phyloP scores from a whole-genome alignment of 495 filamentous ascomycete species.

The Pyrenula massariospora region DNA sequence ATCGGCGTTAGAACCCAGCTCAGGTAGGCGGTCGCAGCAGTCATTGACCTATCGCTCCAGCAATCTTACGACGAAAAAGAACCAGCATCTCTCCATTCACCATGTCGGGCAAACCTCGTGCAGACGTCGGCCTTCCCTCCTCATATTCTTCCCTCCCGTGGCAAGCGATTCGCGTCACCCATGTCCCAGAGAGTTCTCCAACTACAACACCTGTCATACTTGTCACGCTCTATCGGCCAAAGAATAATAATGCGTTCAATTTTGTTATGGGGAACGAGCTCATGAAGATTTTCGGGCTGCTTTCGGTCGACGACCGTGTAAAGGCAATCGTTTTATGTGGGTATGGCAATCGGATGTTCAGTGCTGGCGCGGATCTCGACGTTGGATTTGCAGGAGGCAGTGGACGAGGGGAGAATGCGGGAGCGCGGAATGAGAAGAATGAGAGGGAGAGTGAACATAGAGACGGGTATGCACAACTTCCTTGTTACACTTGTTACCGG shows the following conservation, averaged over 20 bases:
- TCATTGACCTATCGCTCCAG: no score
- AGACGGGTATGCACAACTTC: slow-evolving; percentile 24
- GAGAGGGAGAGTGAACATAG: slow-evolving; percentile 29
- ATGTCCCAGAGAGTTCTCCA: slow-evolving; percentile 34
- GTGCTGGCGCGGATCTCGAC: slow-evolving; percentile 57
- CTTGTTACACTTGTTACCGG: not conserved
- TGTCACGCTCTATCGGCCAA: slow-evolving; percentile 44
- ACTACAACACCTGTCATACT: slow-evolving; percentile 43
- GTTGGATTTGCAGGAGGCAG: slow-evolving; percentile 27
- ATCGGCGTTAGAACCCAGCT: no score
- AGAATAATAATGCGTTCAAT: slow-evolving; percentile 54
- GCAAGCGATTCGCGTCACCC: slow-evolving; percentile 38
- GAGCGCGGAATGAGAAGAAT: not conserved
- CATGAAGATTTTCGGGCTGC: slow-evolving; percentile 37
- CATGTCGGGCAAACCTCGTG: not conserved
- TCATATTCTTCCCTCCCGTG: slow-evolving; percentile 33
- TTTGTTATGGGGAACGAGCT: slow-evolving; percentile 40
- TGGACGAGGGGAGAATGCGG: not conserved
- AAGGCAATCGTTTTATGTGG: slow-evolving; percentile 48
- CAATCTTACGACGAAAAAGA: no score
- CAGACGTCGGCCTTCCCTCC: slow-evolving; percentile 16
- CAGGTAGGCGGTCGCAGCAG: no score
- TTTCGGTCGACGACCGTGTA: slow-evolving; percentile 44
- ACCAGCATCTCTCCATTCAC: not conserved
- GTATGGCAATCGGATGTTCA: slow-evolving; percentile 43